Evolutionary conservation across 2,329 filamentous ascomycete genomes (phyloP).

Genomic region (Clonostachys solani): DNA sequence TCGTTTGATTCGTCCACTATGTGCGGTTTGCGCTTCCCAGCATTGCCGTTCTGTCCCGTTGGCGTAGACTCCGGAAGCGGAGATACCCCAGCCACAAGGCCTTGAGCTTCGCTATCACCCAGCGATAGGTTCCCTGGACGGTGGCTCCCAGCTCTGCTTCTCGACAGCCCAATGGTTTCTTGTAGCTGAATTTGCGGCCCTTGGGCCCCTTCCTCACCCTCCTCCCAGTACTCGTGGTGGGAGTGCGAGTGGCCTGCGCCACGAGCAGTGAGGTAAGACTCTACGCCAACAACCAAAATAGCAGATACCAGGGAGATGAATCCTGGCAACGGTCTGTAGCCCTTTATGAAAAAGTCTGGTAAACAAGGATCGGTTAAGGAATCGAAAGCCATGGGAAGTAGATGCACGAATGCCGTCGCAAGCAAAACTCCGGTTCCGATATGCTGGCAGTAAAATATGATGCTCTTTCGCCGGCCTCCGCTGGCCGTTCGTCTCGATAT

Average conservation of each 20-base stretch:
- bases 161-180: constrained; percentile 20
- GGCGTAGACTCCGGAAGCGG: constrained; percentile 54
- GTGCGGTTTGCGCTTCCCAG: constrained; percentile 5
- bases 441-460: constrained; percentile 67
- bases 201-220: constrained; percentile 32
- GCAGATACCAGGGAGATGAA: constrained; percentile 78
- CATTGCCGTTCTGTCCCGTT: constrained; percentile 14
- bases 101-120: constrained; percentile 44
- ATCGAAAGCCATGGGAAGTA: constrained; percentile 63
- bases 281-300: constrained; percentile 77
- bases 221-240: constrained; percentile 45
- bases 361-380: constrained; percentile 68
- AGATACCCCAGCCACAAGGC: constrained; percentile 54
- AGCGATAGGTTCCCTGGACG: constrained; percentile 46
- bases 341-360: constrained; percentile 71
- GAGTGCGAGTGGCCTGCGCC: constrained; percentile 59
- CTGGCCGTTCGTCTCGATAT: constrained; percentile 55
- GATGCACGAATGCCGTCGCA: constrained; percentile 79
- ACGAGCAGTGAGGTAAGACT: constrained; percentile 80
- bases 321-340: constrained; percentile 77
- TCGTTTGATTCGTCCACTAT: constrained; percentile 27
- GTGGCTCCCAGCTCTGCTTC: constrained; percentile 27
- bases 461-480: constrained; percentile 51
- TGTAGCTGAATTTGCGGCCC: constrained; percentile 13
- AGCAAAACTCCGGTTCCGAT: constrained; percentile 83